A percentile compares a stretch with the other conserved stretches of the same genome.
Evolutionary conservation across 2,329 filamentous ascomycete genomes (phyloP).

Genomic region (Ophiostoma angusticollis): DNA sequence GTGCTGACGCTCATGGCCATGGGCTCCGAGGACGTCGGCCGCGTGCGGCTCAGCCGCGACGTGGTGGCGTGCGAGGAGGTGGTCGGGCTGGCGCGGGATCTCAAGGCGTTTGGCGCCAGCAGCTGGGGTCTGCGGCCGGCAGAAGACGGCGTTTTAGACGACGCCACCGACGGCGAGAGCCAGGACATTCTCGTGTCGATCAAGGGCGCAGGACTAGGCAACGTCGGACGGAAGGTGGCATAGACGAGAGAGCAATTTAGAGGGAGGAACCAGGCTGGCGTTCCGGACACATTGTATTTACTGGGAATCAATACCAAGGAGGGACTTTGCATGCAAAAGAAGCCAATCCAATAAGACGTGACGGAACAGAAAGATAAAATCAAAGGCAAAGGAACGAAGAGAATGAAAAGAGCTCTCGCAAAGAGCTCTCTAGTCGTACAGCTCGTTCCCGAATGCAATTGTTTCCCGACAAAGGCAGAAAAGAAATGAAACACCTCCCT

Average conservation of each 20-base stretch:
- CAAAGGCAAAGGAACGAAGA: conserved; percentile 3
- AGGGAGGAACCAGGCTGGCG: background rate
- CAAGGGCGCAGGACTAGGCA: conserved; percentile 86
- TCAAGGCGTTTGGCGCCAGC: conserved; percentile 78
- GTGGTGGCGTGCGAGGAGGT: conserved; percentile 71
- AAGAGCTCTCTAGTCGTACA: no score
- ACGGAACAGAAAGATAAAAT: conserved; percentile 5
- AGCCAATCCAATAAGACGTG: no score
- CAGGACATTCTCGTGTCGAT: conserved; percentile 67
- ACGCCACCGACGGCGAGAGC: conserved; percentile 31
- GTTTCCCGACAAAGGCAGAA: background rate
- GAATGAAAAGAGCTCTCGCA: background rate
- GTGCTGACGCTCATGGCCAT: conserved; percentile 90
- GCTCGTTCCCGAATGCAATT: no score
- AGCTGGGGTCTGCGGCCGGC: conserved; percentile 81
- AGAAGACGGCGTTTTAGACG: conserved; percentile 47
- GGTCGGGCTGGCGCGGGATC: conserved; percentile 68
- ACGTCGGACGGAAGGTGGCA: conserved; percentile 79
- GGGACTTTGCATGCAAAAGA: no score
- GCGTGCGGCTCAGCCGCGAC: conserved; percentile 68
- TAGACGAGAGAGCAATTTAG: conserved; percentile 8
- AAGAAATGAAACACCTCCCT: background rate
- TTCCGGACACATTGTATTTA: background rate
- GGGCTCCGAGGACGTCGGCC: conserved; percentile 90
- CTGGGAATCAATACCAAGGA: background rate